Evolutionary conservation across 129 eudicot species (phyloP), one percentile per base, ranked within the genome.

Genomic region (Artemisia tridentata): DNA sequence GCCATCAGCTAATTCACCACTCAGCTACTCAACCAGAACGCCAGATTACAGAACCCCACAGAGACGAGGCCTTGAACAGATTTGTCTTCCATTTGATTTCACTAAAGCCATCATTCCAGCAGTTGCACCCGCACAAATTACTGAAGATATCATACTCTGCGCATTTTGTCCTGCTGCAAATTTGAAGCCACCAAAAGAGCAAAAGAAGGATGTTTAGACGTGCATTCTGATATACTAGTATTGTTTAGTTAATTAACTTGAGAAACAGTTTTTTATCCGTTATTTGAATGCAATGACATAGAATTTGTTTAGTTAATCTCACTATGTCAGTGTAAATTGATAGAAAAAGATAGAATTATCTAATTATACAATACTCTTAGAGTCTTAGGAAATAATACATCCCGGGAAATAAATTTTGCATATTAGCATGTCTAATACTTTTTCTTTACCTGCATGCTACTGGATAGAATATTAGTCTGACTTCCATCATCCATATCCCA

Each of bases 401-500:
- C 63, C 45, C 45, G 2, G 45, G 45, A 38, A 63, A 57, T 38
- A 25, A 46, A n/a, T 48, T 29, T 38, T 48, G 7, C 25, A 64
- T 47, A 29, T 54, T 25, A 67, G 31, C 50, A 63, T 23, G 52
- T 75, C 46, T 46, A 69, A 48, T 72, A 76, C 53, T 60, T 59
- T 78, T 72, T 71, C 53, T 60, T 63, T 80, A 85, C 98, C 97
- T 89, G 96, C 92, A 90, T 90, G 82, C 98, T 93, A 84, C 98
- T 93, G 59, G 98, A 89, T 77, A 93, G 75, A 23, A 93, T 89
- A 65, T 90, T 85, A 34, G 95, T 93, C 82, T 89, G 98, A 75
- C 90, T 89, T 82, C 98, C 98, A 73, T 93, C 97, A 77, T 93
- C 98, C 70, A 83, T 89, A n/a, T 88, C 96, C 98, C 98, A 93